Conservation (phyloP, 257 asterid genomes). For the Asclepias syriaca region DNA sequence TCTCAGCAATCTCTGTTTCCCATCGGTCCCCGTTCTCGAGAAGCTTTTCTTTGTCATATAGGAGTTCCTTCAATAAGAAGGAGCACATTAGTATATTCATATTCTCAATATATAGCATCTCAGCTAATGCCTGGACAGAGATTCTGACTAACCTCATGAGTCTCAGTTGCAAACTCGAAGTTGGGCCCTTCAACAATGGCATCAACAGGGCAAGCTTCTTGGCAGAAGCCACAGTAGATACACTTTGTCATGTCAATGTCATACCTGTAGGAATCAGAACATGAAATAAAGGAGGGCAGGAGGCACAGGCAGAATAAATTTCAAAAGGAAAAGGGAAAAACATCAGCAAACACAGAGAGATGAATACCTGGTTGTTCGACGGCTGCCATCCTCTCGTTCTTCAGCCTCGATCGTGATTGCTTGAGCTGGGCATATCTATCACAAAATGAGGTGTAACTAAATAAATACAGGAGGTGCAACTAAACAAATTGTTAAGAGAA, state of each 20-base stretch:
- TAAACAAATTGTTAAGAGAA: background rate
- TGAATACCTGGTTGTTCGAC: constrained; percentile 80
- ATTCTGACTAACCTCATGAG: constrained; percentile 64
- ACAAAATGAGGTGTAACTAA: background rate
- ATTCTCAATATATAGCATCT: background rate
- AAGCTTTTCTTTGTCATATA: constrained; percentile 93
- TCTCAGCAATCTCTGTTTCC: constrained; percentile 95
- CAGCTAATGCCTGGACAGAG: background rate
- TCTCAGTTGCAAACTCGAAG: constrained; percentile 91
- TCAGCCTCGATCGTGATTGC: constrained; percentile 97
- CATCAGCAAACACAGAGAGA: background rate
- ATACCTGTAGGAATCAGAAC: constrained; percentile 41
- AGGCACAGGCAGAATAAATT: background rate
- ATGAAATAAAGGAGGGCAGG: constrained; percentile 1
- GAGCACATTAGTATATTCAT: background rate
- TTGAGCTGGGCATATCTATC: constrained; percentile 87
- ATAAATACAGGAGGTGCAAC: too few relatives aligned
- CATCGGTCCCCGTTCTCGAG: constrained; percentile 91
- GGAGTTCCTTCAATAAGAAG: constrained; percentile 56
- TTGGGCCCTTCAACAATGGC: constrained; percentile 98
- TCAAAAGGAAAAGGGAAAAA: background rate
- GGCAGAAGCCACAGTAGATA: constrained; percentile 96
- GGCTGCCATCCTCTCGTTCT: constrained; percentile 96
- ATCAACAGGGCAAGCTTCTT: constrained; percentile 97
- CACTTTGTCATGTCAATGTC: constrained; percentile 96